These are phyloP conservation scores for Leccinum obscurum DNA, from an alignment of 768 basidiomycete species.

Conservation along the genomic window DNA sequence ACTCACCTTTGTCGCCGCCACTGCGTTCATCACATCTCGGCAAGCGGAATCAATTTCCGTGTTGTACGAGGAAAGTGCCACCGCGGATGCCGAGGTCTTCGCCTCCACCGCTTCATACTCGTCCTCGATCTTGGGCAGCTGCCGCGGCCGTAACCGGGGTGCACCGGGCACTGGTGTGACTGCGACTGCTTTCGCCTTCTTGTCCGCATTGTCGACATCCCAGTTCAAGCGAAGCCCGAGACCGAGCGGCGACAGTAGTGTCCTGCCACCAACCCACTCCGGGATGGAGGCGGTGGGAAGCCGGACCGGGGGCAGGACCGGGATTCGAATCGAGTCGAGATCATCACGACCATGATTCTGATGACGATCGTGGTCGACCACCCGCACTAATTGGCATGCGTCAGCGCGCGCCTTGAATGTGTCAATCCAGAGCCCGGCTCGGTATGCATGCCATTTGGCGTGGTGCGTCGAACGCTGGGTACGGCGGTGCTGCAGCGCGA, in stretches of 20 bases:
- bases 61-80: not conserved
- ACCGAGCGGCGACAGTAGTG: constrained; percentile 2
- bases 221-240: not conserved
- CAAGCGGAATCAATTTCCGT: not conserved
- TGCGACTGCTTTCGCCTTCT: not conserved
- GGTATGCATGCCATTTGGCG: constrained; percentile 48
- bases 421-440: constrained; percentile 47
- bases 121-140: constrained; percentile 20
- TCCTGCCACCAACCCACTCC: not conserved
- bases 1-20: constrained; percentile 16
- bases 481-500: constrained; percentile 41
- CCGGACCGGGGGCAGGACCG: not conserved
- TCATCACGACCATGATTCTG: not conserved
- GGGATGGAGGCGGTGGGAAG: not conserved
- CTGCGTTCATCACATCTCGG: not conserved
- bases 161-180: constrained; percentile 21
- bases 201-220: constrained; percentile 1
- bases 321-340: not conserved
- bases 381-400: not conserved
- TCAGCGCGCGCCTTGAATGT: constrained; percentile 35
- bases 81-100: not conserved
- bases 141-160: constrained; percentile 19
- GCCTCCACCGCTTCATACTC: not conserved
- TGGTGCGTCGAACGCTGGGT: constrained; percentile 40
- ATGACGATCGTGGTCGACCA: not conserved